These are phyloP conservation scores for Castanopsis chinensis DNA, from an alignment of 306 rosid genomes.

Conservation along the genomic window DNA sequence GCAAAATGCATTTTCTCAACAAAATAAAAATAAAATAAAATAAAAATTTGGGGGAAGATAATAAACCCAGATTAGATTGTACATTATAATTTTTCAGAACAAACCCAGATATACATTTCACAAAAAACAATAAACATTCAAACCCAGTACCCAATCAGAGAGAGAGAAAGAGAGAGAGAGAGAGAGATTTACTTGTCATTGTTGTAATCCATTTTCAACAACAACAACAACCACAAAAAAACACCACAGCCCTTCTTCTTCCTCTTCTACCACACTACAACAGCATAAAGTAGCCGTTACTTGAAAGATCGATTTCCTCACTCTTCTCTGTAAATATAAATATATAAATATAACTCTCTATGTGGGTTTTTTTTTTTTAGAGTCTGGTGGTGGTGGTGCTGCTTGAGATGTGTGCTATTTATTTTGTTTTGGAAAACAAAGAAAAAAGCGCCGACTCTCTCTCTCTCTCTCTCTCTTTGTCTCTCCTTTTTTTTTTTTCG, in stretches of 20 bases:
- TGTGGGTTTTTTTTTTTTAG: not conserved
- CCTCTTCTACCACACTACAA: not conserved
- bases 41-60: not conserved
- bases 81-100: conserved; percentile 14
- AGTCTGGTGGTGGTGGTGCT: conserved; percentile 7
- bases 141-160: conserved; percentile 18
- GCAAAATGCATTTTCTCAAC: not conserved
- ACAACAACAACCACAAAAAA: not conserved
- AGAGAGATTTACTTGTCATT: conserved; percentile 50
- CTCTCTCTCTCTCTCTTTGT: not conserved
- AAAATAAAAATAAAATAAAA: not conserved
- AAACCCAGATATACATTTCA: conserved; percentile 24
- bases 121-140: not conserved
- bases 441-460: conserved; percentile 36
- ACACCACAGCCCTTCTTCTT: too few species aligned
- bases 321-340: not conserved
- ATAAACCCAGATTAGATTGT: conserved; percentile 8
- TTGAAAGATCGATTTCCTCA: conserved; percentile 25
- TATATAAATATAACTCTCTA: not conserved
- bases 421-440: conserved; percentile 19
- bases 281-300: conserved; percentile 47
- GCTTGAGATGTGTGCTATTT: conserved; percentile 15
- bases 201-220: conserved; percentile 47
- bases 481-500: not conserved
- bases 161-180: conserved; percentile 8